Conservation (phyloP, 1,139 yeast genomes). For the Pneumocystis canis region DNA sequence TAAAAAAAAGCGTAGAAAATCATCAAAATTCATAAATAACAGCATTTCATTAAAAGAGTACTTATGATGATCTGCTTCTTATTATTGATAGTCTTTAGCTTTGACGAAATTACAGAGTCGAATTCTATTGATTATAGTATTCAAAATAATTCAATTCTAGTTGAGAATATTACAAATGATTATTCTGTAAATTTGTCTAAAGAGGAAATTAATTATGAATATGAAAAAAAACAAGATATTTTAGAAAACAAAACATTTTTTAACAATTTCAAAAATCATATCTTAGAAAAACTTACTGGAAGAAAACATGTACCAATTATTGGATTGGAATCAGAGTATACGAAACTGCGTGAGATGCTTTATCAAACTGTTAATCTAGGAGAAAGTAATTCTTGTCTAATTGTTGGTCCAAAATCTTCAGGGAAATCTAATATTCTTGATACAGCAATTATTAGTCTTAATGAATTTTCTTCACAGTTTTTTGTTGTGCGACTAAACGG, state of each 20-base stretch:
- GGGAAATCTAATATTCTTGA: slow-evolving; percentile 62
- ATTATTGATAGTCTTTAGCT: neutral
- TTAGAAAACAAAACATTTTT: neutral
- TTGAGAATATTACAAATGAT: neutral
- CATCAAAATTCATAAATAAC: no score
- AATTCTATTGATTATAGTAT: neutral
- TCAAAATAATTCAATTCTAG: neutral
- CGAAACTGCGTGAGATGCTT: slow-evolving; percentile 42
- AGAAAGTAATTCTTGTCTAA: slow-evolving; percentile 67
- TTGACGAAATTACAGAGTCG: neutral
- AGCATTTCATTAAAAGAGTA: neutral
- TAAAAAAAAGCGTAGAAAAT: neutral
- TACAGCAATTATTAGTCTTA: slow-evolving; percentile 39
- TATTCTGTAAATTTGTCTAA: neutral
- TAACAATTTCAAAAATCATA: slow-evolving; percentile 9
- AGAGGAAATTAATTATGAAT: neutral
- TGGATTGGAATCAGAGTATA: slow-evolving; percentile 20
- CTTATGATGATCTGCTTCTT: neutral
- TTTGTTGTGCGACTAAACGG: slow-evolving; percentile 57
- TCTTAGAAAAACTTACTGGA: slow-evolving; percentile 14
- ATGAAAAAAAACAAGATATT: neutral
- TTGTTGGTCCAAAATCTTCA: slow-evolving; percentile 66
- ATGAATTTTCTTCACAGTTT: slow-evolving; percentile 30
- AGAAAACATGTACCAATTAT: slow-evolving; percentile 15
- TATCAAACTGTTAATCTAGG: slow-evolving; percentile 51